These are phyloP conservation scores for Colletotrichum sidae DNA, from an alignment of 2,329 filamentous ascomycete species.

Conservation along the genomic window DNA sequence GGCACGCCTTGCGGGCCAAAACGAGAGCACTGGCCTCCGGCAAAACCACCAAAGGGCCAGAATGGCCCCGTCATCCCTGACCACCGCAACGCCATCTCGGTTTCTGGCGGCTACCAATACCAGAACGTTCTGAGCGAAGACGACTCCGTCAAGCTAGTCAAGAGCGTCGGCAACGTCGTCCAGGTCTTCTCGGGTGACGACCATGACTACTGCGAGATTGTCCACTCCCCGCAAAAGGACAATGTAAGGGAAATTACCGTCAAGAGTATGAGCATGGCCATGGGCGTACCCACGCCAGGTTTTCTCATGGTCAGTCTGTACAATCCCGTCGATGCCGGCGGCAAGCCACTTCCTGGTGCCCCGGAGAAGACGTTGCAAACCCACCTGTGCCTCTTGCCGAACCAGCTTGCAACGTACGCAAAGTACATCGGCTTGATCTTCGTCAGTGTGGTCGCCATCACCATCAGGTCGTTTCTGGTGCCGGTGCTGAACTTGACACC, in stretches of 20 bases:
- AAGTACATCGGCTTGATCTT: conserved; percentile 76
- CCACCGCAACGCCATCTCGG: conserved; percentile 80
- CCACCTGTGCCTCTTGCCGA: conserved; percentile 89
- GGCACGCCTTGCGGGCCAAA: conserved; percentile 89
- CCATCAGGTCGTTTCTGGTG: conserved; percentile 67
- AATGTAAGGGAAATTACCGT: conserved; percentile 88
- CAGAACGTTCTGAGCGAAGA: conserved; percentile 88
- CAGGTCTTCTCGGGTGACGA: conserved; percentile 96
- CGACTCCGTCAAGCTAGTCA: conserved; percentile 80
- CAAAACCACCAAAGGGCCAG: conserved; percentile 70
- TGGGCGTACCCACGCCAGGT: conserved; percentile 90
- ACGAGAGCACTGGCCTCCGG: conserved; percentile 85
- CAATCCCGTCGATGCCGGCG: conserved; percentile 82
- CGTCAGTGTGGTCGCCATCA: conserved; percentile 61
- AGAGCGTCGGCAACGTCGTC: conserved; percentile 82
- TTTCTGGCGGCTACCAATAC: conserved; percentile 90
- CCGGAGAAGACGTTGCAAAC: conserved; percentile 78
- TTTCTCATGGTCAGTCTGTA: conserved; percentile 91
- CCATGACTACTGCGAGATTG: conserved; percentile 95
- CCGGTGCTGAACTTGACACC: conserved; percentile 64
- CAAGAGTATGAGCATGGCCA: conserved; percentile 95
- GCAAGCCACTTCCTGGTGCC: conserved; percentile 57
- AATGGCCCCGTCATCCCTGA: conserved; percentile 67
- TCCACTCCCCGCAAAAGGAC: conserved; percentile 77
- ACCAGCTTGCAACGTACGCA: conserved; percentile 86